These are phyloP conservation scores for Pseudopithomyces chartarum DNA, from an alignment of 2,329 filamentous ascomycete species.

Conservation along the genomic window DNA sequence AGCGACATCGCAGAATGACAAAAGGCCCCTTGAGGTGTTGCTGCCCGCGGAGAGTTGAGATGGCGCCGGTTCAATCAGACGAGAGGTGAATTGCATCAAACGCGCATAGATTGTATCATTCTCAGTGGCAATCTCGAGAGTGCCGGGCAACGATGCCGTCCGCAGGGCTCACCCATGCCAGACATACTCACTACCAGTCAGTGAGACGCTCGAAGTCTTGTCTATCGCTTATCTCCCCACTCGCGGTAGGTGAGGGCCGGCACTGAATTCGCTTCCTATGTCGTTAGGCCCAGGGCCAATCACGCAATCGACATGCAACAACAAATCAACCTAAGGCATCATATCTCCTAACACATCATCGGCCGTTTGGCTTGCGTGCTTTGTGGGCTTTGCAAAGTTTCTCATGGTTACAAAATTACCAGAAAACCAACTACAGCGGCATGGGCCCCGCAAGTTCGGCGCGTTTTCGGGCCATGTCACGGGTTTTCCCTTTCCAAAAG, in stretches of 20 bases:
- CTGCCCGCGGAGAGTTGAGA: slow-evolving; percentile 10
- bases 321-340: slow-evolving; percentile 27
- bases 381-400: neutral
- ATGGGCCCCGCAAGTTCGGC: neutral
- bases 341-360: slow-evolving; percentile 10
- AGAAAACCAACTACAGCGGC: neutral
- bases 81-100: slow-evolving; percentile 31
- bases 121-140: neutral
- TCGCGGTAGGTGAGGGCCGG: slow-evolving; percentile 10
- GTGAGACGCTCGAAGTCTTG: neutral
- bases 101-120: slow-evolving; percentile 38
- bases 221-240: slow-evolving; percentile 9
- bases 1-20: neutral
- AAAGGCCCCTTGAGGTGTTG: neutral
- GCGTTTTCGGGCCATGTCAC: neutral
- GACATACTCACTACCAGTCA: neutral
- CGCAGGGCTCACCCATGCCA: neutral
- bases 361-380: slow-evolving; percentile 31
- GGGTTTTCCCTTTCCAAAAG: neutral
- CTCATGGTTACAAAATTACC: neutral
- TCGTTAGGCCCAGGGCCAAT: slow-evolving; percentile 37
- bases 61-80: slow-evolving; percentile 23
- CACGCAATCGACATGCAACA: slow-evolving; percentile 32
- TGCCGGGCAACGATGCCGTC: neutral
- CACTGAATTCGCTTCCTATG: slow-evolving; percentile 23